Evolutionary conservation across 2,329 filamentous ascomycete species (phyloP).

Genomic region (Venturia aucupariae): DNA sequence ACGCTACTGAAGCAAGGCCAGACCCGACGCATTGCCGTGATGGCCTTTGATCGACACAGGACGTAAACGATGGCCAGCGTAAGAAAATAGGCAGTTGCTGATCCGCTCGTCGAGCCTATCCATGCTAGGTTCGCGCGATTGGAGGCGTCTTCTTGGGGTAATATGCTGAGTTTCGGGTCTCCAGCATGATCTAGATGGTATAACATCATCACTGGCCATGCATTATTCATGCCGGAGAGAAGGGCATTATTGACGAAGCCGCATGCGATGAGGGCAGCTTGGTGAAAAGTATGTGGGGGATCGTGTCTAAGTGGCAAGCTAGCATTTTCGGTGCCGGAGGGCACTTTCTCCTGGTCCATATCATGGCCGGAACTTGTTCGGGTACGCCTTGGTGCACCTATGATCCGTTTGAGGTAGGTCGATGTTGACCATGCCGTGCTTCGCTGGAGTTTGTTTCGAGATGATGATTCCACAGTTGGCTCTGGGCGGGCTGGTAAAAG

Average conservation of each 20-base stretch:
- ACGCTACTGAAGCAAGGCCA: conserved; percentile 1
- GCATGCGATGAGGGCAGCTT: not conserved
- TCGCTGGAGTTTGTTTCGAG: not conserved
- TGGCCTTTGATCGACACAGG: not conserved
- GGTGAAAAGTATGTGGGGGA: not conserved
- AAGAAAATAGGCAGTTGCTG: not conserved
- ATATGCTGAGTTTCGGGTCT: not conserved
- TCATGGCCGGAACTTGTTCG: not conserved
- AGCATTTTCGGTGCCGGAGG: not conserved
- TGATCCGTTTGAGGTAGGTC: no score
- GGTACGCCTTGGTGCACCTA: not conserved
- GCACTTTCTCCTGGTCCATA: not conserved
- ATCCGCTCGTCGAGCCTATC: not conserved
- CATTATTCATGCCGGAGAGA: not conserved
- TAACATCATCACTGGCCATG: not conserved
- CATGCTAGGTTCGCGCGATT: not conserved
- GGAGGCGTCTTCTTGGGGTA: not conserved
- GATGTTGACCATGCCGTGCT: not conserved
- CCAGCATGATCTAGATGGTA: not conserved
- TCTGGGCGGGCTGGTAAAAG: not conserved
- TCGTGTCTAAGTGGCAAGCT: not conserved
- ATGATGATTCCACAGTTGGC: not conserved
- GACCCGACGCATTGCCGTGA: not conserved
- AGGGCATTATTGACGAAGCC: not conserved
- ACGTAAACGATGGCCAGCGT: not conserved